These are phyloP conservation scores for Fusarium ambrosium DNA, from an alignment of 2,329 filamentous ascomycete species.

Conservation along the genomic window DNA sequence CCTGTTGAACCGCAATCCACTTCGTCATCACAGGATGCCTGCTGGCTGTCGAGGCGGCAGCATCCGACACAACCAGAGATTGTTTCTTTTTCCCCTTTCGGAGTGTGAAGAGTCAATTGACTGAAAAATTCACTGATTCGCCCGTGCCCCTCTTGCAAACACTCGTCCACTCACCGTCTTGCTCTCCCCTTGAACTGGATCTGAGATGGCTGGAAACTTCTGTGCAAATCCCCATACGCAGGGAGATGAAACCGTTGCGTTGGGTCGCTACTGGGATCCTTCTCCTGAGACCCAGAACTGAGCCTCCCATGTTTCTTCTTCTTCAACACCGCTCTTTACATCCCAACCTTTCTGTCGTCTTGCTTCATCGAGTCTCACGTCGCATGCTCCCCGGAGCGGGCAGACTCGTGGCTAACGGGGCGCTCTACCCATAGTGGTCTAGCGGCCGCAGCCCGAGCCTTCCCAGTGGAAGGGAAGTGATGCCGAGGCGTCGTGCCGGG, in stretches of 20 bases:
- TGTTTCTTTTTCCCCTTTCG: not conserved
- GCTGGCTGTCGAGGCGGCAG: conserved; percentile 12
- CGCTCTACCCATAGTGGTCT: conserved; percentile 39
- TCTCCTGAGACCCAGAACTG: not conserved
- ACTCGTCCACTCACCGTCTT: conserved; percentile 9
- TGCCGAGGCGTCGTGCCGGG: conserved; percentile 29
- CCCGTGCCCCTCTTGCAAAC: conserved; percentile 7
- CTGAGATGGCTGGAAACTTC: conserved; percentile 26
- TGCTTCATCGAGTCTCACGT: conserved; percentile 16
- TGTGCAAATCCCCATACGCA: conserved; percentile 7
- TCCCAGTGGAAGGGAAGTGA: conserved; percentile 46
- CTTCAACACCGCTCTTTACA: conserved; percentile 2
- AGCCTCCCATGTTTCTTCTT: conserved; percentile 5
- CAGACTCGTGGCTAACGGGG: conserved; percentile 42
- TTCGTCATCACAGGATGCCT: conserved; percentile 24
- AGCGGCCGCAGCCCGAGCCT: conserved; percentile 41
- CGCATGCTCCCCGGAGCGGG: conserved; percentile 13
- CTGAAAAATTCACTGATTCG: conserved; percentile 12
- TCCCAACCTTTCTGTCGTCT: conserved; percentile 9
- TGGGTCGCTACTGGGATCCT: not conserved
- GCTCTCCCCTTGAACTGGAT: conserved; percentile 18
- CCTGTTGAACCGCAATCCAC: conserved; percentile 15
- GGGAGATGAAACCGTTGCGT: conserved; percentile 18
- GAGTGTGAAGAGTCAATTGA: conserved; percentile 20
- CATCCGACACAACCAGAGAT: conserved; percentile 12